Conservation (phyloP, 352 stramenopile species). For the Globisporangium iwayamae region DNA sequence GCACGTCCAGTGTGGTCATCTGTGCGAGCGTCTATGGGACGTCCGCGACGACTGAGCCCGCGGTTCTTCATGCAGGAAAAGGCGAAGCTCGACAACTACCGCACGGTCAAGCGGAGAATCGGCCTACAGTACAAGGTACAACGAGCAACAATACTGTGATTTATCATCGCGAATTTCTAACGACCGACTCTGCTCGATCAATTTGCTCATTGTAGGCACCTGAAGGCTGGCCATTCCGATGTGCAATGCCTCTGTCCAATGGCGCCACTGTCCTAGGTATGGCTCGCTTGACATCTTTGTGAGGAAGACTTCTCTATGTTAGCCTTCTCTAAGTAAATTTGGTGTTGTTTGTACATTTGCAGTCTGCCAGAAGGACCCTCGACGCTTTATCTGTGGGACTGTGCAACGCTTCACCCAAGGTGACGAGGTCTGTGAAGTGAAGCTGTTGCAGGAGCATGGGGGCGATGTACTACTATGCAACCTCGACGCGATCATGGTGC, state of each 20-base stretch:
- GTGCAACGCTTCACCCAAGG: slow-evolving; percentile 25
- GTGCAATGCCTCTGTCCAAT: slow-evolving; percentile 13
- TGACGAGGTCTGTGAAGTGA: slow-evolving; percentile 34
- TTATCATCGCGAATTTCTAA: not conserved
- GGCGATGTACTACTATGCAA: slow-evolving; percentile 29
- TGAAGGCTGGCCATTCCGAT: slow-evolving; percentile 16
- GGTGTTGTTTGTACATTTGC: not conserved
- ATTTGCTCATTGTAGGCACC: slow-evolving; percentile 2
- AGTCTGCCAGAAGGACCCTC: slow-evolving; percentile 39
- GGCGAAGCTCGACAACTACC: slow-evolving; percentile 59
- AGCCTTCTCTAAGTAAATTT: not conserved
- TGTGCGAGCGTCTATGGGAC: slow-evolving; percentile 70
- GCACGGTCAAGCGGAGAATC: slow-evolving; percentile 32
- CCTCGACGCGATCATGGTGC: slow-evolving; percentile 57
- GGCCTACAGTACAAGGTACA: slow-evolving; percentile 8
- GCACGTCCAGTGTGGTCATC: slow-evolving; percentile 73
- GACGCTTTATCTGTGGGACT: slow-evolving; percentile 33
- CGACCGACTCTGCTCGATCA: not conserved
- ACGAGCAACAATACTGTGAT: not conserved
- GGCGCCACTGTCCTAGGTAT: slow-evolving; percentile 34
- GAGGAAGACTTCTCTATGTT: not conserved
- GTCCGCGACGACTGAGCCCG: slow-evolving; percentile 57
- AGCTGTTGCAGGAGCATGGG: slow-evolving; percentile 22
- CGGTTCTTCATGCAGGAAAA: slow-evolving; percentile 70
- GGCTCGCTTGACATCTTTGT: slow-evolving; percentile 5